phyloP scores from a whole-genome alignment of 2,329 filamentous ascomycete genomes.

The Fusarium sp. region DNA sequence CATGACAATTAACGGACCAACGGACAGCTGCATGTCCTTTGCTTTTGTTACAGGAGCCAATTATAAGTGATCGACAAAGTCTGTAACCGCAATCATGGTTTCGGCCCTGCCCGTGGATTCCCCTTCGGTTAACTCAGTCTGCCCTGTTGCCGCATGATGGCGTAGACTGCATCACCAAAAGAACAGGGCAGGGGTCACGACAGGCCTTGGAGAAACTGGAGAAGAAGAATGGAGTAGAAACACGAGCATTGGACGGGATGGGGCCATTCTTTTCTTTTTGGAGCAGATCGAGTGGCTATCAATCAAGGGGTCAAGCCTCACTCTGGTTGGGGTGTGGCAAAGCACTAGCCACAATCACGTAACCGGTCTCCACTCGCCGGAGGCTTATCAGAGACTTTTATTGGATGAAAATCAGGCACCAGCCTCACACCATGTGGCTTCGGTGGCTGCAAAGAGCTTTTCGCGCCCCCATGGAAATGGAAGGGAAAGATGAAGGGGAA shows the following conservation, averaged over 20 bases:
- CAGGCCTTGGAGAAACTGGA: slow-evolving; percentile 28
- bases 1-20: background rate
- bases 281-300: slow-evolving; percentile 17
- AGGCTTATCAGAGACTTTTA: background rate
- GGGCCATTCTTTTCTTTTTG: slow-evolving; percentile 24
- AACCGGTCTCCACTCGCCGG: background rate
- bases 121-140: background rate
- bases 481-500: slow-evolving; percentile 11
- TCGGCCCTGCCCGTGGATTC: background rate
- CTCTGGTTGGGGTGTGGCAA: slow-evolving; percentile 34
- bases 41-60: background rate
- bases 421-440: slow-evolving; percentile 41
- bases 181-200: slow-evolving; percentile 9
- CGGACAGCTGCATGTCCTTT: background rate
- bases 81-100: background rate
- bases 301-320: slow-evolving; percentile 34
- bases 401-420: slow-evolving; percentile 28
- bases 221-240: slow-evolving; percentile 21
- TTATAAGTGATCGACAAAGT: background rate
- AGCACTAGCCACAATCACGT: slow-evolving; percentile 13
- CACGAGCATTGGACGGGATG: slow-evolving; percentile 20
- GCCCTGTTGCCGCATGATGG: background rate
- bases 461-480: slow-evolving; percentile 3
- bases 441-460: slow-evolving; percentile 17
- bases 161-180: background rate